These are phyloP conservation scores for Gaultheria prostrata DNA, from an alignment of 148 eudicot genomes.

Conservation along the genomic window DNA sequence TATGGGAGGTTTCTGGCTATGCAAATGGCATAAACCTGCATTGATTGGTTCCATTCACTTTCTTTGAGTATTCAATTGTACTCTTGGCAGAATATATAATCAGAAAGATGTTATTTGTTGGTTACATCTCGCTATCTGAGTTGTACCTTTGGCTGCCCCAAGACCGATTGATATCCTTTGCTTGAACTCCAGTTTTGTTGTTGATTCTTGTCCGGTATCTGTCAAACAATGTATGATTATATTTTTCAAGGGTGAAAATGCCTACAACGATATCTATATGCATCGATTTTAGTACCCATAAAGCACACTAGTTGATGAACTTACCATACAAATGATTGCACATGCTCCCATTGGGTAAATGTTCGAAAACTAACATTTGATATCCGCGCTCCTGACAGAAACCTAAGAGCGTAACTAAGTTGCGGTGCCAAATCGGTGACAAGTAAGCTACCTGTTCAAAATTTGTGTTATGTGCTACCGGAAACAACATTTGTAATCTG, in stretches of 20 bases:
- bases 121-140: background rate
- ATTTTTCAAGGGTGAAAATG: background rate
- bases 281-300: background rate
- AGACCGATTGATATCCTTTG: conserved; percentile 43
- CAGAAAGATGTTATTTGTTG: background rate
- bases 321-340: conserved; percentile 48
- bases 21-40: conserved; percentile 53
- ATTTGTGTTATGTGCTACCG: conserved; percentile 3
- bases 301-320: background rate
- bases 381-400: conserved; percentile 43
- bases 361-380: conserved; percentile 44
- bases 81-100: background rate
- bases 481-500: background rate
- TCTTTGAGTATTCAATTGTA: background rate
- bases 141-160: conserved; percentile 53
- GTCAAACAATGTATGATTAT: conserved; percentile 15
- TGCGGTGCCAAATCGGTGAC: conserved; percentile 33
- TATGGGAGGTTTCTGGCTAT: conserved; percentile 32
- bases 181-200: conserved; percentile 45
- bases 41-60: background rate
- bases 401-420: conserved; percentile 46
- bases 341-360: conserved; percentile 49
- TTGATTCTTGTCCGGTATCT: conserved; percentile 26
- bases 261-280: background rate
- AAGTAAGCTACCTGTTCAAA: conserved; percentile 35